These are phyloP conservation scores for Phascolomyces articulosus DNA, from an alignment of 371 early-diverging fungal genomes.

Conservation along the genomic window DNA sequence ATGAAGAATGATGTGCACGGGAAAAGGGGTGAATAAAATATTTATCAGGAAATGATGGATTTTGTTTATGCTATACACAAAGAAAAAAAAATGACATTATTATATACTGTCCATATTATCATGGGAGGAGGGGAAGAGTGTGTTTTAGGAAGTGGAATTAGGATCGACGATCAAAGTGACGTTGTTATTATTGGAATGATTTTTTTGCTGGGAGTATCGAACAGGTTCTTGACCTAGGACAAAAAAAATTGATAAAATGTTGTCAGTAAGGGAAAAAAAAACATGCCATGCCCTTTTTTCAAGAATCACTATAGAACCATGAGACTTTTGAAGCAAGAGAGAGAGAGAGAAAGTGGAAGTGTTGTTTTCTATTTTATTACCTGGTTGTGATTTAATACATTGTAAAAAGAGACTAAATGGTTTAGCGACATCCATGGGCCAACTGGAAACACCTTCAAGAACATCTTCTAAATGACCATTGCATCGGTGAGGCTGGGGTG, in stretches of 20 bases:
- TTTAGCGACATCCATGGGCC: constrained; percentile 52
- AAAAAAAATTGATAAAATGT: neutral
- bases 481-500: constrained; percentile 29
- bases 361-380: constrained; percentile 7
- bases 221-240: neutral
- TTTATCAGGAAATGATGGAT: too few relatives aligned
- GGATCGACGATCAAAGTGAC: neutral
- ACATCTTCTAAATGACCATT: constrained; percentile 52
- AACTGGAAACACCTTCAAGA: constrained; percentile 38
- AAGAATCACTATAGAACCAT: too few relatives aligned
- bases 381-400: constrained; percentile 22
- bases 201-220: neutral
- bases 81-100: neutral
- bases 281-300: neutral
- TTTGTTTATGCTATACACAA: neutral
- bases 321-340: too few relatives aligned
- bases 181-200: neutral
- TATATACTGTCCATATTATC: too few relatives aligned
- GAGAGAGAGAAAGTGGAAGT: too few relatives aligned
- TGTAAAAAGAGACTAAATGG: constrained; percentile 32
- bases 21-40: too few relatives aligned
- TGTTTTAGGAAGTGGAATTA: neutral
- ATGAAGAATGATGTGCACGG: too few relatives aligned
- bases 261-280: neutral
- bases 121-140: too few relatives aligned